Base-by-base conservation (phyloP, 2,329 filamentous ascomycete species). In the Onygenales sp. region DNA sequence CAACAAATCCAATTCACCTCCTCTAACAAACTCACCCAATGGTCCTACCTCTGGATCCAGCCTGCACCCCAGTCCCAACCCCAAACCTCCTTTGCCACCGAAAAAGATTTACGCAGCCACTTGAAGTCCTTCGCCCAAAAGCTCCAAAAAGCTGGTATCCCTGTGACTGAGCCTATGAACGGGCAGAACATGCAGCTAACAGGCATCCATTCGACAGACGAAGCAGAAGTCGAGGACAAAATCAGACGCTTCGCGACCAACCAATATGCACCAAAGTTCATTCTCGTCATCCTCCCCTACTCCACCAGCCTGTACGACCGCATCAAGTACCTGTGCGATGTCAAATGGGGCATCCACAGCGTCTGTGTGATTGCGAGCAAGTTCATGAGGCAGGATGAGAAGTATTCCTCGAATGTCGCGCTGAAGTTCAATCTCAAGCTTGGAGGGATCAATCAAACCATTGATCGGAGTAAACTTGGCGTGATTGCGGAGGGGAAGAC, bases 351-450 rank as follows among this genome's bases (percentile, higher is more conserved):
- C 4, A 76, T 90, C 10, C 81, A 82, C 54, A 87, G 86, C 0
- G 79, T 87, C 55, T 88, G 85, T 58, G 76, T 86, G 5, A 74
- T 79, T 0, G 74, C 68, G 2, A 63, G 70, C 2, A 84, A 84
- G 58, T 66, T 83, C 2, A 58, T 55, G 3, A 67, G 62, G 8
- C 60, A 63, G 8, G 27, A 4, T 33, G 64, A 61, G 6, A 73
- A 81, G 49, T 86, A 85, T 61, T 82, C 79, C 54, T 83, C 82
- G 51, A 90, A 90, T 54, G 76, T 88, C 2, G 82, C 76, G 0
- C 72, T 95, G 53, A 95, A 89, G 70, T 78, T 92, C 68, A 95
- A 95, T 62, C 73, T 92, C 44, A 94, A 93, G 67, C 74, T 83
- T 33, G 87, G 86, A 0, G 87, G 88, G 0, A 69, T 77, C 8